Base-by-base conservation (phyloP, 176 grass and related monocot species). In the Zoysia pacifica region DNA sequence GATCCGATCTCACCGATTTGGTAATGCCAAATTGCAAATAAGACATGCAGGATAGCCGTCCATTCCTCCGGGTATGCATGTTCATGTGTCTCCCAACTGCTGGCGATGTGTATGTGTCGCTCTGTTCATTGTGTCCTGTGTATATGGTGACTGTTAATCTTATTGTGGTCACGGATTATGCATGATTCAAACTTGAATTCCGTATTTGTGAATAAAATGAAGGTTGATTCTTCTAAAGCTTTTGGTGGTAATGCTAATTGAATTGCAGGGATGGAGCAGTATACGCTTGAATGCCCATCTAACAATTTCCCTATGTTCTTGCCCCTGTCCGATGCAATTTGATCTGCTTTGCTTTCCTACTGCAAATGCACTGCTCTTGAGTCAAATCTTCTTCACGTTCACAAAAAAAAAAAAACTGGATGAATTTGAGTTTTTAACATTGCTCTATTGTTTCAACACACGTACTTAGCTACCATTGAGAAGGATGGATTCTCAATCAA, bases 131-230 rank as follows among this genome's bases (percentile, higher is more conserved):
- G 67, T 55, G 40, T 78, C 40, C 28, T 84, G 77, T 89, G 77
- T 62, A 58, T 81, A 81, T 89, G 64, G 48, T 87, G 40, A 77
- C 58, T 72, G 65, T 71, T 67, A 73, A 67, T 75, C 76, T 84
- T 66, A 68, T 89, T 67, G 72, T 89, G 48, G 7, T 65, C 81
- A 84, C 81, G 81, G 55, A 76, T 76, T 72, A 66, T 79, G 39
- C 75, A 54, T 87, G 64, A 86, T 66, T 41, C 18, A 56, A 79
- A 81, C 12, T 43, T 51, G 6, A 81, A 79, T 60, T 72, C 72
- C 5, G 2, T 52, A 13, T 85, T 39, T 85, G 77, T 89, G 72
- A 85, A 89, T 83, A 83, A 83, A 81, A 11, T 71, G 76, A 35
- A 70, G 48, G 81, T 52, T 12, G 18, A 77, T 81, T 81, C 87